A percentile compares a stretch with the other conserved stretches of the same genome.
phyloP scores from a whole-genome alignment of 2,329 filamentous ascomycete species.

The Epichloe amarillans region DNA sequence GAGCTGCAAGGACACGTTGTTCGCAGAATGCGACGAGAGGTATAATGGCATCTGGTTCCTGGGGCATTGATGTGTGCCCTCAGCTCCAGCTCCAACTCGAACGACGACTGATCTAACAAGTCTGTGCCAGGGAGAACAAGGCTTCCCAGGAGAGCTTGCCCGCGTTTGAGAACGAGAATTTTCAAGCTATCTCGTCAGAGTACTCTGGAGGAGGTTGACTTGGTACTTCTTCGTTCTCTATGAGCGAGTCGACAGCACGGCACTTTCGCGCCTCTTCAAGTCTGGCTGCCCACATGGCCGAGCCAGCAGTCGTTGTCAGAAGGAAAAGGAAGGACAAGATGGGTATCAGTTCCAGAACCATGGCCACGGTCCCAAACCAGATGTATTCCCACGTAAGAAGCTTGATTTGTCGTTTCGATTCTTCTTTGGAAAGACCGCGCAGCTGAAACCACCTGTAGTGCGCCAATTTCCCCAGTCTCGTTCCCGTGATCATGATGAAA shows the following conservation, averaged over 20 bases:
- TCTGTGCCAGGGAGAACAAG: background rate
- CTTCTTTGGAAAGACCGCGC: conserved; percentile 57
- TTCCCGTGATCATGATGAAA: conserved; percentile 80
- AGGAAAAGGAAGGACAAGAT: conserved; percentile 90
- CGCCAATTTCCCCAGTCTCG: conserved; percentile 73
- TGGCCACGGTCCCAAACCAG: conserved; percentile 81
- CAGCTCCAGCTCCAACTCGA: background rate
- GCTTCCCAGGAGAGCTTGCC: background rate
- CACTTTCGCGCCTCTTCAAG: conserved; percentile 47
- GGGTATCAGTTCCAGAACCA: conserved; percentile 78
- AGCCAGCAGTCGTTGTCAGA: conserved; percentile 71
- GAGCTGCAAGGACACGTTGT: background rate
- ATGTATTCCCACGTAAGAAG: conserved; percentile 68
- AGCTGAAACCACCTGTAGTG: conserved; percentile 87
- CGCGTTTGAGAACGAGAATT: background rate
- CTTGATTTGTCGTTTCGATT: conserved; percentile 57
- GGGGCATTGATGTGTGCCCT: background rate
- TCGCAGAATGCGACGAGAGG: background rate
- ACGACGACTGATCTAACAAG: background rate
- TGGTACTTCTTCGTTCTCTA: conserved; percentile 8
- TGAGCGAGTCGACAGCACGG: conserved; percentile 6
- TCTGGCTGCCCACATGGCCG: conserved; percentile 73
- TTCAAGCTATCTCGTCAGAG: conserved; percentile 12
- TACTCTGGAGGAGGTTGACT: conserved; percentile 16
- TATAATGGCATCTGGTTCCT: background rate